Evolutionary conservation across 352 stramenopile species (phyloP).

Genomic region (Pythium guiyangense): DNA sequence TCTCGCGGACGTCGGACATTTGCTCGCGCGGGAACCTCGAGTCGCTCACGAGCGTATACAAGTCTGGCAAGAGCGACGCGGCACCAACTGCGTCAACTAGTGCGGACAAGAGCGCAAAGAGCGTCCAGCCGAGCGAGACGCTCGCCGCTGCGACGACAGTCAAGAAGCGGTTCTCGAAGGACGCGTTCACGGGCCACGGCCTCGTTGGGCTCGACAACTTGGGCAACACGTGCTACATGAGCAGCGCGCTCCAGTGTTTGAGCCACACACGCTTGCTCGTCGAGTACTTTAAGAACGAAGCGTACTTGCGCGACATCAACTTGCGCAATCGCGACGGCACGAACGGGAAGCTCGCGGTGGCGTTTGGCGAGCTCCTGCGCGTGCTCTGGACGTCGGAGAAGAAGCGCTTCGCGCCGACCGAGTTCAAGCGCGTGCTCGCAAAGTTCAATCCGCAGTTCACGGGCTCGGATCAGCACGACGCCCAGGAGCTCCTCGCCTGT

Average conservation of each 20-base stretch:
- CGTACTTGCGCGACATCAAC: constrained; percentile 96
- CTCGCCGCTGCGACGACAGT: constrained; percentile 26
- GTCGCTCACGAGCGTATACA: constrained; percentile 34
- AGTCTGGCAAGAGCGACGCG: constrained; percentile 9
- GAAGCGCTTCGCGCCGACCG: constrained; percentile 71
- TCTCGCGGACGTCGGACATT: constrained; percentile 66
- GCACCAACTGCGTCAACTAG: constrained; percentile 5
- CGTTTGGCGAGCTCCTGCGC: constrained; percentile 93
- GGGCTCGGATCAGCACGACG: constrained; percentile 94
- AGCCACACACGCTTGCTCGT: constrained; percentile 93
- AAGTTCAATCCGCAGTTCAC: constrained; percentile 94
- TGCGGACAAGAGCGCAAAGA: constrained; percentile 1
- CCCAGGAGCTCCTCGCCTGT: constrained; percentile 94
- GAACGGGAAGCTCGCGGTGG: constrained; percentile 89
- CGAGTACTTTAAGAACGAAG: constrained; percentile 95
- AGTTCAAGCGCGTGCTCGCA: constrained; percentile 91
- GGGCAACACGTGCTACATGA: constrained; percentile 99
- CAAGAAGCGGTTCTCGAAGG: constrained; percentile 66
- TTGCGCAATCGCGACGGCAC: constrained; percentile 92
- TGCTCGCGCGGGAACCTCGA: constrained; percentile 72
- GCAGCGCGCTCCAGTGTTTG: constrained; percentile 96
- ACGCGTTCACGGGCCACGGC: constrained; percentile 69
- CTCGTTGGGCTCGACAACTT: constrained; percentile 93
- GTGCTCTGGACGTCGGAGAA: constrained; percentile 88
- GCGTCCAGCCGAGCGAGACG: constrained; percentile 12